Evolutionary conservation across 2,329 filamentous ascomycete species (phyloP).

Genomic region (Coniella vitis): DNA sequence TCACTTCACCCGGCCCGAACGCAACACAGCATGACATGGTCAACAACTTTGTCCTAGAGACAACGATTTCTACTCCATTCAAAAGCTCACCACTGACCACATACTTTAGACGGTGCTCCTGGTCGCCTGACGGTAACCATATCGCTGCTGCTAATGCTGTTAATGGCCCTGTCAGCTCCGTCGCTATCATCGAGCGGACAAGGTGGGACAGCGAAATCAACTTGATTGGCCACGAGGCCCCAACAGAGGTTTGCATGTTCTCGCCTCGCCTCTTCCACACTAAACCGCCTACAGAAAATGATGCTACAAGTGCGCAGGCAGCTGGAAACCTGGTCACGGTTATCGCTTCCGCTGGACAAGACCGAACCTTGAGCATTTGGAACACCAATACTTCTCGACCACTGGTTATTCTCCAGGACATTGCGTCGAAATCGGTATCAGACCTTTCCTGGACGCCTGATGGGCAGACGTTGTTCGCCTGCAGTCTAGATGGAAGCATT

Average conservation of each 20-base stretch:
- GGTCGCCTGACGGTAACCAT: constrained; percentile 95
- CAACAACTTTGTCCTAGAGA: constrained; percentile 92
- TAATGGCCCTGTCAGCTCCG: constrained; percentile 93
- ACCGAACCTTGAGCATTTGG: constrained; percentile 95
- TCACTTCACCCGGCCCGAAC: constrained; percentile 84
- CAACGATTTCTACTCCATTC: constrained; percentile 84
- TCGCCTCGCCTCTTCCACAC: constrained; percentile 84
- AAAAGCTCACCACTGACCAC: constrained; percentile 88
- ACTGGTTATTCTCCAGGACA: constrained; percentile 81
- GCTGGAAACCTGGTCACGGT: constrained; percentile 67
- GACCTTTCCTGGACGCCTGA: constrained; percentile 93
- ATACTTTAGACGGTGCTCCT: constrained; percentile 93
- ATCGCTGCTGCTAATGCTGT: constrained; percentile 96
- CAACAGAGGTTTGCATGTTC: constrained; percentile 95
- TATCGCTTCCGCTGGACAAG: constrained; percentile 92
- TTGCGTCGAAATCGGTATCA: constrained; percentile 86
- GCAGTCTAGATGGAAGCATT: constrained; percentile 84
- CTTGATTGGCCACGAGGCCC: constrained; percentile 92
- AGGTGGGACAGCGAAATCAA: constrained; percentile 97
- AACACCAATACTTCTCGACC: constrained; percentile 93
- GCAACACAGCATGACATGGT: constrained; percentile 91
- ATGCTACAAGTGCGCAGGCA: constrained; percentile 40
- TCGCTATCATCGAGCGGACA: constrained; percentile 88
- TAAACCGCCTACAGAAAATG: constrained; percentile 53
- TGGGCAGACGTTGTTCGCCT: constrained; percentile 78